phyloP scores from a whole-genome alignment of 2,329 filamentous ascomycete species.

The Sphaerulina vaccinii region DNA sequence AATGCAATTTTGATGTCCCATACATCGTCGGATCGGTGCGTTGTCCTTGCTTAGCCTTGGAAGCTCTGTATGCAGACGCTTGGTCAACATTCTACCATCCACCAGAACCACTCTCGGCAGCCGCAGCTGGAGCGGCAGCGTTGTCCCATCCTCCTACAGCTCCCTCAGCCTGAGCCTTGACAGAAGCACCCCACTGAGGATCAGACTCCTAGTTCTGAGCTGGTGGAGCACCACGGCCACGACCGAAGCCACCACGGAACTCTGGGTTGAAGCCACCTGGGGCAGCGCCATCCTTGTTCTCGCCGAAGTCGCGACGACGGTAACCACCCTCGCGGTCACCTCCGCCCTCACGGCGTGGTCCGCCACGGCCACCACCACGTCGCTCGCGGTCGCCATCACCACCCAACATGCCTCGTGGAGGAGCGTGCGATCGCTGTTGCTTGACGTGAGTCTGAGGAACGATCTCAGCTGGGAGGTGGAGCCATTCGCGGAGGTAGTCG shows the following conservation, averaged over 20 bases:
- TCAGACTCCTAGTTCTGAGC: constrained; percentile 41
- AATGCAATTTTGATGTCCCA: constrained; percentile 11
- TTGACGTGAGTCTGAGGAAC: constrained; percentile 99
- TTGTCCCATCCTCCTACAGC: constrained; percentile 12
- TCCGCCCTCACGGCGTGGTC: constrained; percentile 60
- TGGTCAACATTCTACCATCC: constrained; percentile 10
- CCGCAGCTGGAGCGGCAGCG: constrained; percentile 7
- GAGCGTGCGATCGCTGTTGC: constrained; percentile 98
- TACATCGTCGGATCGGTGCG: constrained; percentile 2
- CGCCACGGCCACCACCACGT: constrained; percentile 74
- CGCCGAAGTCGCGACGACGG: constrained; percentile 43
- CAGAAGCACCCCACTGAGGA: constrained; percentile 16
- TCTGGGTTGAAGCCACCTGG: constrained; percentile 88
- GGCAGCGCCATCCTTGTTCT: constrained; percentile 81
- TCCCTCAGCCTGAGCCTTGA: constrained; percentile 4
- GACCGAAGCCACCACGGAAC: constrained; percentile 62
- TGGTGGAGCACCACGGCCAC: constrained; percentile 67
- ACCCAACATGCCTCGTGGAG: constrained; percentile 97
- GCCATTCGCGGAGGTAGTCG: constrained; percentile 99
- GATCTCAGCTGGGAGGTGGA: constrained; percentile 98
- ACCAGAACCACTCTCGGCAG: constrained; percentile 2
- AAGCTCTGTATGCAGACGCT: background rate
- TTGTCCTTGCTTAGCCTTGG: background rate
- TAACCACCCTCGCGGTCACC: constrained; percentile 69
- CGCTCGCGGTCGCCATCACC: constrained; percentile 74